Evolutionary conservation across 1,139 yeast genomes (phyloP).

Genomic region (Kurtzmaniella quercitrusa): DNA sequence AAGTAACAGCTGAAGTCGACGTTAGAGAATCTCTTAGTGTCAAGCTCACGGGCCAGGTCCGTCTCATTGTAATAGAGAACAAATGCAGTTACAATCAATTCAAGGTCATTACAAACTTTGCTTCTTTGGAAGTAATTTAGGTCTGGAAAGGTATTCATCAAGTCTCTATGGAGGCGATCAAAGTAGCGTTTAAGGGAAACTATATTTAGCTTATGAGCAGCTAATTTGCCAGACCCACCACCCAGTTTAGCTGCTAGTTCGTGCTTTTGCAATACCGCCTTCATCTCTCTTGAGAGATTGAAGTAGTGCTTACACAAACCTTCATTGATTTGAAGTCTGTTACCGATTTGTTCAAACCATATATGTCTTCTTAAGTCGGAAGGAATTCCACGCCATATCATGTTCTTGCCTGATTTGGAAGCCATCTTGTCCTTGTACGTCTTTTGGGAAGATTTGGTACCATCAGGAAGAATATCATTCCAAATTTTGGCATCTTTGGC

Average conservation of each 20-base stretch:
- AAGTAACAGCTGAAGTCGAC: slow-evolving; percentile 15
- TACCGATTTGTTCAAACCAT: slow-evolving; percentile 50
- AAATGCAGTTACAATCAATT: slow-evolving; percentile 22
- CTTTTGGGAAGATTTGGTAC: slow-evolving; percentile 9
- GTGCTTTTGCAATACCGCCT: background rate
- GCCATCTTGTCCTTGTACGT: slow-evolving; percentile 27
- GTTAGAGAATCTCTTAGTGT: slow-evolving; percentile 7
- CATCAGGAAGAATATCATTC: slow-evolving; percentile 38
- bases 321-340: slow-evolving; percentile 16
- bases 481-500: slow-evolving; percentile 39
- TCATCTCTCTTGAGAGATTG: slow-evolving; percentile 10
- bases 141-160: slow-evolving; percentile 38
- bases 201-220: slow-evolving; percentile 4
- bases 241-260: slow-evolving; percentile 10
- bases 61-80: slow-evolving; percentile 18
- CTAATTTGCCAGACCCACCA: background rate
- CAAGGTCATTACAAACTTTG: slow-evolving; percentile 23
- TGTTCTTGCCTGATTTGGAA: slow-evolving; percentile 32
- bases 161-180: slow-evolving; percentile 18
- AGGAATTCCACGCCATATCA: slow-evolving; percentile 71
- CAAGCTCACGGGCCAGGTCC: slow-evolving; percentile 9
- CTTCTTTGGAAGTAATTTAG: slow-evolving; percentile 35
- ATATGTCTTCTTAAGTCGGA: slow-evolving; percentile 38
- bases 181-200: slow-evolving; percentile 7
- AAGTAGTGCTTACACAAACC: slow-evolving; percentile 17